These are phyloP conservation scores for Talaromyces marneffei DNA, from an alignment of 2,329 filamentous ascomycete species.

Conservation along the genomic window DNA sequence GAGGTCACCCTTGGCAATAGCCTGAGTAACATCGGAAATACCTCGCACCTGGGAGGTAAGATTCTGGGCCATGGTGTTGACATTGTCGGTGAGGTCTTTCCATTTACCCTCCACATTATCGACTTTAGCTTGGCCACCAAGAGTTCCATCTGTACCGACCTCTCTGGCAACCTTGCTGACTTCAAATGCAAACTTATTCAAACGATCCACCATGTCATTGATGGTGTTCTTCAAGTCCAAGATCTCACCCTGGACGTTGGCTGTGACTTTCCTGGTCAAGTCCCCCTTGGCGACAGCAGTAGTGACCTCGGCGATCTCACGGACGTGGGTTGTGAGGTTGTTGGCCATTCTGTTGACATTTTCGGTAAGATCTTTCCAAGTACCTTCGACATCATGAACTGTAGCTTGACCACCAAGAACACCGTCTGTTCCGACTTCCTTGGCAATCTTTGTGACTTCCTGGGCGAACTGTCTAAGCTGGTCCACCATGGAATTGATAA, in stretches of 20 bases:
- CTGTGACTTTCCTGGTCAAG: conserved; percentile 85
- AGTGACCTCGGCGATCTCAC: conserved; percentile 91
- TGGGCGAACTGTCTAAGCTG: conserved; percentile 90
- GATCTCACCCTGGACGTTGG: conserved; percentile 86
- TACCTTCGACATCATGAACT: conserved; percentile 88
- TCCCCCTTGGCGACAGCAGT: conserved; percentile 89
- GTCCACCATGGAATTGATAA: conserved; percentile 97
- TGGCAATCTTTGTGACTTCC: conserved; percentile 87
- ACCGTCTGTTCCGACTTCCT: conserved; percentile 90
- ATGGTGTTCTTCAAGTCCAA: conserved; percentile 83
- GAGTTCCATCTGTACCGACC: conserved; percentile 55
- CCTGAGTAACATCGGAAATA: conserved; percentile 86
- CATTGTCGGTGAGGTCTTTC: conserved; percentile 58
- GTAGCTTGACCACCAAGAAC: conserved; percentile 85
- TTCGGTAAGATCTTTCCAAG: conserved; percentile 87
- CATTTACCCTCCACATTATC: conserved; percentile 58
- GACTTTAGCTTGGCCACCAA: conserved; percentile 56
- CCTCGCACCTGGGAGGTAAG: conserved; percentile 64
- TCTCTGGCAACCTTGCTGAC: conserved; percentile 58
- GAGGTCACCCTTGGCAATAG: conserved; percentile 89
- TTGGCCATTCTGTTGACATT: conserved; percentile 96
- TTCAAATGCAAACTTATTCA: conserved; percentile 57
- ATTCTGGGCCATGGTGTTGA: conserved; percentile 59
- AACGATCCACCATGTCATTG: conserved; percentile 58
- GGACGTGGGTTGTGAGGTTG: conserved; percentile 90